Evolutionary conservation across 176 grass and related monocot species (phyloP), one percentile per base, ranked within the genome.

Genomic region (Oryza glumipatula): DNA sequence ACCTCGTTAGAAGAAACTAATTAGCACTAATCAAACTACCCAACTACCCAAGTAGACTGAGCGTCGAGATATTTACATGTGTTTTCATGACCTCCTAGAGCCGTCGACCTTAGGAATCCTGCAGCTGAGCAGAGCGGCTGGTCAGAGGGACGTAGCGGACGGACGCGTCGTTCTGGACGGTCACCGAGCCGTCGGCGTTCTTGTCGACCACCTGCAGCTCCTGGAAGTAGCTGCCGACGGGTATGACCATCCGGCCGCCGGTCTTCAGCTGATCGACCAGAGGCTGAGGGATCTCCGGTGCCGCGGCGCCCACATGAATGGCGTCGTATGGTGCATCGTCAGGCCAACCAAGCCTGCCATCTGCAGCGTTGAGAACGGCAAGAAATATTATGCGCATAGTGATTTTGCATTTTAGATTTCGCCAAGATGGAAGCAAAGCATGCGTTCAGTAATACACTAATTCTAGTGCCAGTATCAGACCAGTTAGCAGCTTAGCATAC

Each of bases 201-300:
- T 96, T 96, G 84, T 96, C 91, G 15, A 96, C 74, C 28, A 96
- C 94, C 72, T 93, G 90, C 73, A 96, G 77, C 11, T 93, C 86
- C 81, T 96, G 94, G 5, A 76, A 83, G 19, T 87, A 70, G 69
- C 73, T 86, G 49, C 94, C 94, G 0, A 96, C 94, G 2, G 94
- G 94, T 67, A 96, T 93, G 28, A 96, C 94, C 94, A 96, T 89
- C 28, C 91, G 92, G 19, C 94, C 91, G 0, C 94, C 94, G 13
- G 94, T 89, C 86, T 93, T 93, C 65, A 96, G 87, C 78, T 96
- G 94, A 61, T 96, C 91, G 0, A 93, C 67, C 30, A 96, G 70
- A 60, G 86, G 80, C 81, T 89, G 82, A 61, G 94, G 94, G 47
- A 96, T 89, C 74, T 88, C 86, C 0, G 83, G 77, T 52, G 94